Evolutionary conservation across 83 land plant species (phyloP).

Genomic region (Picea abies): DNA sequence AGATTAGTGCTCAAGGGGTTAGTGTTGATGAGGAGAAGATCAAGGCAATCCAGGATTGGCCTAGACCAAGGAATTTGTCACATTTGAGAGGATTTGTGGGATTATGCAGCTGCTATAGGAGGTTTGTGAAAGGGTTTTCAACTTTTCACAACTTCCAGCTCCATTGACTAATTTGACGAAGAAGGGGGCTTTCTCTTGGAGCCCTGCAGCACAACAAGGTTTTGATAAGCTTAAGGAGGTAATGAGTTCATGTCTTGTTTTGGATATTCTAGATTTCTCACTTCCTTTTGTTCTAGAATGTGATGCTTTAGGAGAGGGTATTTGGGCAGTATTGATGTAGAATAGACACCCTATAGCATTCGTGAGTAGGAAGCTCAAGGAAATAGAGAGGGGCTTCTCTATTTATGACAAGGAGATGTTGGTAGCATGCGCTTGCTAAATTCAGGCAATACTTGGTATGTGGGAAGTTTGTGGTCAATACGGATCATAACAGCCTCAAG

Average conservation of each 20-base stretch:
- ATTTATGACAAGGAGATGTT: neutral
- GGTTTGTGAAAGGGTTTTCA: neutral
- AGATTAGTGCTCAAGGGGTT: no score
- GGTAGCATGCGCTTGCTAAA: no score
- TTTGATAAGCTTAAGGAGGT: neutral
- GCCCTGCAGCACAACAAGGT: neutral
- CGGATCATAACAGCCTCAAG: no score
- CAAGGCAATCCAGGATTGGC: no score
- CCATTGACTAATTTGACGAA: neutral
- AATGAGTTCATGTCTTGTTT: neutral
- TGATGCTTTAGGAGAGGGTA: conserved; percentile 5
- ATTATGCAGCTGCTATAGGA: neutral
- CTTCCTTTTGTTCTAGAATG: neutral
- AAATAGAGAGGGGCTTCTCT: neutral
- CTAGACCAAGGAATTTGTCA: no score
- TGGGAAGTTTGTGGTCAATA: no score
- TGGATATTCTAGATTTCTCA: no score
- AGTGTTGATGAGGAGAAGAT: no score
- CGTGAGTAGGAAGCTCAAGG: neutral
- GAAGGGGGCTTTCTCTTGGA: neutral
- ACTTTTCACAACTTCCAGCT: neutral
- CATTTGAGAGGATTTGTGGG: neutral
- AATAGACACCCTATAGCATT: neutral
- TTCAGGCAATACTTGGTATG: neutral
- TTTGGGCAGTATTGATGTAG: neutral